Percentiles rank a stretch among this genome's conserved stretches.
Evolutionary conservation across 192 early-diverging fungal species (phyloP).

Genomic region (Pilobolus umbonatus): DNA sequence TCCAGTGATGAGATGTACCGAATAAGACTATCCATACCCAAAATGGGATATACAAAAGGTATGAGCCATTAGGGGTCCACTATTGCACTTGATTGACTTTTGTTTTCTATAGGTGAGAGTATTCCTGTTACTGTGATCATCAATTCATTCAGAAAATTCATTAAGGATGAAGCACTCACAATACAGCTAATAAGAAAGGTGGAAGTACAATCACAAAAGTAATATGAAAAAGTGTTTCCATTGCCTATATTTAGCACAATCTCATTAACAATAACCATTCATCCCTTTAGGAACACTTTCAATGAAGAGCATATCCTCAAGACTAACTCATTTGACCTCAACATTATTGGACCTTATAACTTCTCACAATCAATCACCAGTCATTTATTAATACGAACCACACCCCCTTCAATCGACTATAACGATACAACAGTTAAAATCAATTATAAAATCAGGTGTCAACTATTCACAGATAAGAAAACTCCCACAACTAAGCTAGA

Average conservation of each 20-base stretch:
- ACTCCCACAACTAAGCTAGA: conserved; percentile 9
- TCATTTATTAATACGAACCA: conserved; percentile 19
- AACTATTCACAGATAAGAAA: conserved; percentile 7
- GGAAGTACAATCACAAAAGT: conserved; percentile 10
- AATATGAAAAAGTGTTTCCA: not conserved
- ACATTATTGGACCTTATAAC: conserved; percentile 25
- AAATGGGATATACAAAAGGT: conserved; percentile 26
- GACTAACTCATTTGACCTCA: conserved; percentile 16
- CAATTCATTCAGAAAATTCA: conserved; percentile 4
- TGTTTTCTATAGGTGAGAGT: conserved; percentile 7
- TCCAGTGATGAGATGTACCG: conserved; percentile 8
- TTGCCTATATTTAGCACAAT: not conserved
- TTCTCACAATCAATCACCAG: conserved; percentile 23
- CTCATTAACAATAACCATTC: not conserved
- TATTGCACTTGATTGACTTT: not conserved
- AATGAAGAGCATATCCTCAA: conserved; percentile 10
- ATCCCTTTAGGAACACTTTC: conserved; percentile 11
- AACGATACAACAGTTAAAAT: conserved; percentile 23
- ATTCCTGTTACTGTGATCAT: conserved; percentile 16
- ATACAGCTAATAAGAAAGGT: conserved; percentile 16
- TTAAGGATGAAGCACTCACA: conserved; percentile 8
- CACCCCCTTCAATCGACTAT: conserved; percentile 29
- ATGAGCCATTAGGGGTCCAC: not conserved
- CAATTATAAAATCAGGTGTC: conserved; percentile 26
- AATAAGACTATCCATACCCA: conserved; percentile 9